Percentiles rank a stretch among this genome's conserved stretches.
Evolutionary conservation across 306 rosid genomes (phyloP).

Genomic region (Datisca glomerata): DNA sequence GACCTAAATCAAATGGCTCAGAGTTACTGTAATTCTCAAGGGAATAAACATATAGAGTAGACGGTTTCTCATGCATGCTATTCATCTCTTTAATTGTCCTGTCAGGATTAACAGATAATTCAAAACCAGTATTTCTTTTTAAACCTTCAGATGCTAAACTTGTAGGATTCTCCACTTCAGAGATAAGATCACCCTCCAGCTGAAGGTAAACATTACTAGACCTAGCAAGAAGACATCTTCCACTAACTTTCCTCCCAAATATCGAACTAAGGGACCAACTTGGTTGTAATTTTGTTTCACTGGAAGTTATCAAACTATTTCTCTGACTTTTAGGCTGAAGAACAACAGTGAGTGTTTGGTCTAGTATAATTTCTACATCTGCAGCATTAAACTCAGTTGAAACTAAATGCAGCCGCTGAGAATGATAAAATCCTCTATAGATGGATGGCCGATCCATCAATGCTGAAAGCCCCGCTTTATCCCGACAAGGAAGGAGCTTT

Average conservation of each 20-base stretch:
- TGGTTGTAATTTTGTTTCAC: slow-evolving; percentile 50
- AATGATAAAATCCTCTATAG: slow-evolving; percentile 86
- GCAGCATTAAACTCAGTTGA: slow-evolving; percentile 24
- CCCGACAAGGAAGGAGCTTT: slow-evolving; percentile 94
- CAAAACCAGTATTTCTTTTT: slow-evolving; percentile 42
- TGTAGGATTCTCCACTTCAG: slow-evolving; percentile 33
- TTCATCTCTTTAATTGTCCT: slow-evolving; percentile 42
- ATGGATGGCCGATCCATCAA: slow-evolving; percentile 91
- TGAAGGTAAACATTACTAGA: slow-evolving; percentile 68
- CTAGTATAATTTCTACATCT: slow-evolving; percentile 45
- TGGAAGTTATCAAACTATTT: slow-evolving; percentile 15
- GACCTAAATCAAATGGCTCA: slow-evolving; percentile 62
- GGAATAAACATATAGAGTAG: slow-evolving; percentile 53
- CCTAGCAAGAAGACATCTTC: slow-evolving; percentile 73
- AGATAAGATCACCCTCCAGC: slow-evolving; percentile 46
- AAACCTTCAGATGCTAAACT: slow-evolving; percentile 27
- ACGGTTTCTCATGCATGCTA: slow-evolving; percentile 18
- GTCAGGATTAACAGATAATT: slow-evolving; percentile 57
- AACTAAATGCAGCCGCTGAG: slow-evolving; percentile 61
- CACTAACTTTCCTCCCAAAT: slow-evolving; percentile 61
- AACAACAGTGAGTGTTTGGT: slow-evolving; percentile 86
- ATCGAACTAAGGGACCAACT: slow-evolving; percentile 81
- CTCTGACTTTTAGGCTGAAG: slow-evolving; percentile 45
- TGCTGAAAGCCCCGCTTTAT: slow-evolving; percentile 73
- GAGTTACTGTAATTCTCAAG: slow-evolving; percentile 33